phyloP scores from a whole-genome alignment of 768 basidiomycete genomes.

The Tylopilus cervinicoccineus region DNA sequence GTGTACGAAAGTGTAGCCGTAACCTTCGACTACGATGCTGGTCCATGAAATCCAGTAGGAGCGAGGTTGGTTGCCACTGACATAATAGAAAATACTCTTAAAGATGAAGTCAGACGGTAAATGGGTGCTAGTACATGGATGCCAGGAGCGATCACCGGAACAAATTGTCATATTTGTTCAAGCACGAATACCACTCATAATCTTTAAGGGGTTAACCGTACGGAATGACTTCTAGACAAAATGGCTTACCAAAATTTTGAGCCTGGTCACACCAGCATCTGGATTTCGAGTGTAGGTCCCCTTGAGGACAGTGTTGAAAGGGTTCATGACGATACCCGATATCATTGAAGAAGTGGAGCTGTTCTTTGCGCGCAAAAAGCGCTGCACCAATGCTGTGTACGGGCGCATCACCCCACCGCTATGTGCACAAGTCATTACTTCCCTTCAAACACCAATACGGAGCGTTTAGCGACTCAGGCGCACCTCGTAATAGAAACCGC shows the following conservation, averaged over 20 bases:
- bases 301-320: slow-evolving; percentile 73
- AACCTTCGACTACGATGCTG: neutral
- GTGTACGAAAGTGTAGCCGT: slow-evolving; percentile 4
- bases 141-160: slow-evolving; percentile 33
- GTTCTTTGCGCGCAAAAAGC: slow-evolving; percentile 67
- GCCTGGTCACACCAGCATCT: slow-evolving; percentile 71
- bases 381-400: slow-evolving; percentile 83
- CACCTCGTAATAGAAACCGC: slow-evolving; percentile 92
- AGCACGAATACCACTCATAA: slow-evolving; percentile 86
- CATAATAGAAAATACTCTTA: neutral
- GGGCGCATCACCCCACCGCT: slow-evolving; percentile 86
- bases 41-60: neutral
- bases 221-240: neutral
- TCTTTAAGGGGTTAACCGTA: slow-evolving; percentile 39
- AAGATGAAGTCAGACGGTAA: neutral
- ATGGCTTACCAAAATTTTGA: slow-evolving; percentile 60
- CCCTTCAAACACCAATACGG: neutral
- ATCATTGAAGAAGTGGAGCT: slow-evolving; percentile 79
- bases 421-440: neutral
- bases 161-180: slow-evolving; percentile 68
- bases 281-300: slow-evolving; percentile 50
- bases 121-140: slow-evolving; percentile 2
- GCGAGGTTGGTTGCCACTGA: neutral
- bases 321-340: slow-evolving; percentile 82
- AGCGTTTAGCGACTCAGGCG: slow-evolving; percentile 10